A percentile compares a stretch with the other conserved stretches of the same genome.
Evolutionary conservation across 495 filamentous ascomycete species (phyloP).

Genomic region (Hapsidospora chrysogenum): DNA sequence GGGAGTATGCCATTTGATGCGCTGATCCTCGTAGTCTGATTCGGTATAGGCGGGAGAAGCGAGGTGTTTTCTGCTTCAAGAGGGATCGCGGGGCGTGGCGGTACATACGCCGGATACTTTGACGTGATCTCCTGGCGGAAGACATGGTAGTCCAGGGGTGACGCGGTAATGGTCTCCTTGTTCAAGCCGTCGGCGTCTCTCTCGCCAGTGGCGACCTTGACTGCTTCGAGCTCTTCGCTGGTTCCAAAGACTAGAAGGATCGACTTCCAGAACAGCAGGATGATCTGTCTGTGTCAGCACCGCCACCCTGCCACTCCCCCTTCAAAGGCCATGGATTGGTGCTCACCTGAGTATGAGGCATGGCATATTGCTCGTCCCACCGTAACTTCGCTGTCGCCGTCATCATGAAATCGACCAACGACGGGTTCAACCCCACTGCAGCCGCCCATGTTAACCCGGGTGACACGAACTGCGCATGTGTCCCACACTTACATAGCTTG

Average conservation of each 20-base stretch:
- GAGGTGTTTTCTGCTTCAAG: slow-evolving; percentile 81
- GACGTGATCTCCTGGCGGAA: slow-evolving; percentile 98
- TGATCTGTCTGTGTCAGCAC: slow-evolving; percentile 24
- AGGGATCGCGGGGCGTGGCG: slow-evolving; percentile 67
- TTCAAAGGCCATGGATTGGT: not conserved
- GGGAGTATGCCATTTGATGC: slow-evolving; percentile 29
- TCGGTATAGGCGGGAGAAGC: slow-evolving; percentile 70
- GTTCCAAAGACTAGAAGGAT: slow-evolving; percentile 75
- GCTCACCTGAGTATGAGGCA: slow-evolving; percentile 17
- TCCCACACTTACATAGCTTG: slow-evolving; percentile 24
- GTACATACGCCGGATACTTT: slow-evolving; percentile 93
- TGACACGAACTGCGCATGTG: not conserved
- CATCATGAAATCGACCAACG: slow-evolving; percentile 54
- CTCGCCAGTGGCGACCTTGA: slow-evolving; percentile 49
- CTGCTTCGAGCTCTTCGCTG: slow-evolving; percentile 46
- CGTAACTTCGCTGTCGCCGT: slow-evolving; percentile 59
- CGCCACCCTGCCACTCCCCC: not conserved
- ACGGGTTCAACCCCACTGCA: slow-evolving; percentile 43
- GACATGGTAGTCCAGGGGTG: slow-evolving; percentile 86
- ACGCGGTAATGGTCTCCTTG: slow-evolving; percentile 61
- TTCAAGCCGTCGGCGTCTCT: slow-evolving; percentile 25
- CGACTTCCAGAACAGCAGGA: slow-evolving; percentile 82
- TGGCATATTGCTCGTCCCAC: slow-evolving; percentile 56
- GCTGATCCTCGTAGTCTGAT: slow-evolving; percentile 41
- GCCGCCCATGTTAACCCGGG: slow-evolving; percentile 9